Conservation (phyloP, 108 stramenopile genomes). For the Licmophora abbreviata region DNA sequence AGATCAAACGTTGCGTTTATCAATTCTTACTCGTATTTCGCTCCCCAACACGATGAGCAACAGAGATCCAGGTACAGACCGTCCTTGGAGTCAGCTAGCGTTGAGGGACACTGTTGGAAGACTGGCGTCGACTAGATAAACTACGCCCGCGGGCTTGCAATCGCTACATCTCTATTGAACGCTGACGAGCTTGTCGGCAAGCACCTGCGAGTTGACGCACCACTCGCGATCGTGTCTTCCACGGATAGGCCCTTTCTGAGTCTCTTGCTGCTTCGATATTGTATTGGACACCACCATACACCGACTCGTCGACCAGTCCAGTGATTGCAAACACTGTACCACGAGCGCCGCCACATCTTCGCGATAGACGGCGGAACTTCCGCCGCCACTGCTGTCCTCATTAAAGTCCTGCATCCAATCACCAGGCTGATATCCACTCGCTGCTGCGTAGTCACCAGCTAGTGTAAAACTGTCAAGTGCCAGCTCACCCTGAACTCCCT, state of each 20-base stretch:
- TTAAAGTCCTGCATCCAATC: constrained; percentile 6
- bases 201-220: constrained; percentile 1
- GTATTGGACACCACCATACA: constrained; percentile 17
- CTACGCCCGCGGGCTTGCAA: too few relatives aligned
- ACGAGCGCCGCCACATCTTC: constrained; percentile 74
- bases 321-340: constrained; percentile 55
- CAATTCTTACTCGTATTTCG: too few relatives aligned
- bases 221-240: constrained; percentile 1
- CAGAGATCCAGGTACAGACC: too few relatives aligned
- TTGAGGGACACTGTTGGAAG: too few relatives aligned
- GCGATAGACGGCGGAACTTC: constrained; percentile 17
- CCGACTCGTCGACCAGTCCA: constrained; percentile 59
- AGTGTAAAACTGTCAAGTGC: constrained; percentile 13
- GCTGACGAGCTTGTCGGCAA: background rate
- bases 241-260: background rate
- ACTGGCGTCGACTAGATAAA: too few relatives aligned
- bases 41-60: too few relatives aligned
- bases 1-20: too few relatives aligned
- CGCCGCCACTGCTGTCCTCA: background rate
- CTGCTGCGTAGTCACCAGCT: background rate
- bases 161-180: background rate
- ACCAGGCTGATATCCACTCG: constrained; percentile 5
- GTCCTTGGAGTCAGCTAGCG: too few relatives aligned
- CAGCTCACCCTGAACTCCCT: constrained; percentile 51
- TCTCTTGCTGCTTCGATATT: background rate